Evolutionary conservation across 23 red algal genomes (phyloP).

Genomic region (Agarophyton chilense): DNA sequence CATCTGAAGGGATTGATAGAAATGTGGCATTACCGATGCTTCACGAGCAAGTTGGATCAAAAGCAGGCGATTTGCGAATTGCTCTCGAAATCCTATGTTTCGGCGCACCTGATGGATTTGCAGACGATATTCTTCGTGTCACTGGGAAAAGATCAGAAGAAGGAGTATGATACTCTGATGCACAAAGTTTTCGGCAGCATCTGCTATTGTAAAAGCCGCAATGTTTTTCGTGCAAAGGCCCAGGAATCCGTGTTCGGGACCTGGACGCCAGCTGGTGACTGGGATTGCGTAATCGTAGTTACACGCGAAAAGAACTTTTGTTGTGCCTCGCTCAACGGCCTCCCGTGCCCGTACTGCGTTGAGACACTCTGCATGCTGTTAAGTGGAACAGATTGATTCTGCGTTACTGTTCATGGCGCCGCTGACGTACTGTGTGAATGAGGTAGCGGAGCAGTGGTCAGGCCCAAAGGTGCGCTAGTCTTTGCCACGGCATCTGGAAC

Average conservation of each 20-base stretch:
- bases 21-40: neutral
- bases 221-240: conserved; percentile 34
- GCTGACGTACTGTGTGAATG: no score
- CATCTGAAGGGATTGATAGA: neutral
- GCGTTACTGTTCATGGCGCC: no score
- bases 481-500: no score
- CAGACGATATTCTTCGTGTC: conserved; percentile 30
- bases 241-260: conserved; percentile 46
- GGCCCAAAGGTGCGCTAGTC: no score
- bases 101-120: conserved; percentile 39
- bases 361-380: no score
- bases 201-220: conserved; percentile 58
- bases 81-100: conserved; percentile 65
- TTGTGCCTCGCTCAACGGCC: no score
- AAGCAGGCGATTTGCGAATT: conserved; percentile 49
- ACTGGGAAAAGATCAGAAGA: conserved; percentile 44
- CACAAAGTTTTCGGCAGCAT: conserved; percentile 47
- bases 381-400: no score
- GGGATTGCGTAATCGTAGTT: no score
- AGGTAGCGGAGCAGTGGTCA: no score
- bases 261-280: no score
- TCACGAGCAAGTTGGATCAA: conserved; percentile 59
- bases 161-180: conserved; percentile 38
- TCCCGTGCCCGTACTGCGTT: no score
- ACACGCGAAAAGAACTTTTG: no score